Percentiles rank a stretch among this genome's conserved stretches.
Conservation (phyloP, 768 basidiomycete genomes). For the Daedalea quercina region DNA sequence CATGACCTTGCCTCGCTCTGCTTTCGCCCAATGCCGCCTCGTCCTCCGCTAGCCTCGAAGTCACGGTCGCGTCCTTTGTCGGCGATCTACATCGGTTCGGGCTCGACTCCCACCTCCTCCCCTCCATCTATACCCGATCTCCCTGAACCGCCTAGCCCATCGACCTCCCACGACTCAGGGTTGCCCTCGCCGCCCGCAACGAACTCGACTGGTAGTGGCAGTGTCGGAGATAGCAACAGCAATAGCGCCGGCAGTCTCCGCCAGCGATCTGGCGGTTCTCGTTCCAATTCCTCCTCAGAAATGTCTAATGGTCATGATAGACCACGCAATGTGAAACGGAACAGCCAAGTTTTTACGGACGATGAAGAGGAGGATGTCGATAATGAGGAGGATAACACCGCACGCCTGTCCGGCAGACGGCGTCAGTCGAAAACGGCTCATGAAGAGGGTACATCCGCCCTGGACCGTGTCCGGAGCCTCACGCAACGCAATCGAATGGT, state of each 20-base stretch:
- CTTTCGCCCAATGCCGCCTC: conserved; percentile 42
- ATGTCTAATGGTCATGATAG: conserved; percentile 39
- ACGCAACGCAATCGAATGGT: conserved; percentile 72
- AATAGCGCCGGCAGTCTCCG: conserved; percentile 33
- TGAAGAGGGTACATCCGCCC: conserved; percentile 43
- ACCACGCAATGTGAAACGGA: conserved; percentile 15
- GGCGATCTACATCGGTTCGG: conserved; percentile 50
- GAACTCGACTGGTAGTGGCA: conserved; percentile 79
- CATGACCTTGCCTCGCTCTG: conserved; percentile 11
- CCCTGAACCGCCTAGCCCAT: conserved; percentile 66
- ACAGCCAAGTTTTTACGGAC: conserved; percentile 20
- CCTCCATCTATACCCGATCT: conserved; percentile 55
- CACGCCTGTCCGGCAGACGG: conserved; percentile 30
- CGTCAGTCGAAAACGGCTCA: conserved; percentile 24
- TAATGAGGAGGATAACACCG: conserved; percentile 61
- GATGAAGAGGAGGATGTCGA: conserved; percentile 45
- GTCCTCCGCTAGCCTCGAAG: conserved; percentile 35
- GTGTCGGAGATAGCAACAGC: conserved; percentile 50
- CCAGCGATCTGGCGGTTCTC: conserved; percentile 23
- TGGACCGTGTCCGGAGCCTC: conserved; percentile 65
- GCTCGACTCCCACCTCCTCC: conserved; percentile 27
- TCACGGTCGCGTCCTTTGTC: conserved; percentile 54
- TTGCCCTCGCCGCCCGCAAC: conserved; percentile 81
- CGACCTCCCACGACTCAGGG: conserved; percentile 47
- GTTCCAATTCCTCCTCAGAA: conserved; percentile 22